These are phyloP conservation scores for Daldinia vernicosa DNA, from an alignment of 495 filamentous ascomycete genomes.

Conservation along the genomic window DNA sequence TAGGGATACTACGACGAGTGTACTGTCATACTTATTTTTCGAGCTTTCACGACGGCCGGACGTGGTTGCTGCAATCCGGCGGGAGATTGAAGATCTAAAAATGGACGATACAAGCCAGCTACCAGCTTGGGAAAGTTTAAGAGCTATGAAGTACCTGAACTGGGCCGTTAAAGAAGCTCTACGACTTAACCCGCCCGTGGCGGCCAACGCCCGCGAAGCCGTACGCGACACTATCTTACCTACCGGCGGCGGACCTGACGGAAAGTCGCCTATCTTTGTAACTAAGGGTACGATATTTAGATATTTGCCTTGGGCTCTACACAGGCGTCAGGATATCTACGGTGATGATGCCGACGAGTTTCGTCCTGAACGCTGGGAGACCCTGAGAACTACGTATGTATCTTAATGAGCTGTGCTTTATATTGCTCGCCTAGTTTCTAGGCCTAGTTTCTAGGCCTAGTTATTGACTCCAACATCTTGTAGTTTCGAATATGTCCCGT, in stretches of 20 bases:
- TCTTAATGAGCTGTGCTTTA: not conserved
- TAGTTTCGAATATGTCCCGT: slow-evolving; percentile 70
- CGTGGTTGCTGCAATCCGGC: slow-evolving; percentile 59
- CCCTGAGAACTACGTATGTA: slow-evolving; percentile 35
- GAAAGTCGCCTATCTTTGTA: slow-evolving; percentile 58
- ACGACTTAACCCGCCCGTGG: slow-evolving; percentile 68
- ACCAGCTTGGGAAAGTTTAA: slow-evolving; percentile 57
- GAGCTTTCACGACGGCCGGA: slow-evolving; percentile 63
- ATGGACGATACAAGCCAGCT: slow-evolving; percentile 23
- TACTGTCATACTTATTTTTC: slow-evolving; percentile 68
- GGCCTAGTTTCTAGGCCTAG: not conserved
- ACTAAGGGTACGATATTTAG: slow-evolving; percentile 56
- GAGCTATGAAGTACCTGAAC: slow-evolving; percentile 60
- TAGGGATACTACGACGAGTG: slow-evolving; percentile 68
- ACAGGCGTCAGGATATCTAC: slow-evolving; percentile 54
- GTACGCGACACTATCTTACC: slow-evolving; percentile 61
- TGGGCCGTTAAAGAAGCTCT: slow-evolving; percentile 60
- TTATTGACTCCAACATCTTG: slow-evolving; percentile 11
- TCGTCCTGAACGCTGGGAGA: slow-evolving; percentile 60
- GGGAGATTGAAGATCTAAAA: slow-evolving; percentile 54
- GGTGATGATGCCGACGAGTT: slow-evolving; percentile 56
- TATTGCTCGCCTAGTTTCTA: not conserved
- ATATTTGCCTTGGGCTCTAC: slow-evolving; percentile 56
- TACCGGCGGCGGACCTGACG: slow-evolving; percentile 58
- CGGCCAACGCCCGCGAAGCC: slow-evolving; percentile 64